A percentile compares a stretch with the other conserved stretches of the same genome.
Evolutionary conservation across 2,329 filamentous ascomycete genomes (phyloP).

Genomic region (Huntiella moniliformis): DNA sequence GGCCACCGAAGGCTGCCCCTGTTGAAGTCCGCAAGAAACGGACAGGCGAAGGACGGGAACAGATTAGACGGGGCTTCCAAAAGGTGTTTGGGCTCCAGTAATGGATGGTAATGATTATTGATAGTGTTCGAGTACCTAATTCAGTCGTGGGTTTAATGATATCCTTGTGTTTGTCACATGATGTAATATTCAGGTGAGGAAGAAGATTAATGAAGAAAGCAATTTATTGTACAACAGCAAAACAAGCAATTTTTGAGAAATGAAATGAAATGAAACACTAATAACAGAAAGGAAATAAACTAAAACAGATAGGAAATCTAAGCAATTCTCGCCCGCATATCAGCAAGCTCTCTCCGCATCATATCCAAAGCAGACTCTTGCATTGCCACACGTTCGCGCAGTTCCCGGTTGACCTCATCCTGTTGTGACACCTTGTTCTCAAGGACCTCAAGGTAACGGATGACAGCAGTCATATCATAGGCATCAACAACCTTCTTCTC

Average conservation of each 20-base stretch:
- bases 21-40: constrained; percentile 23
- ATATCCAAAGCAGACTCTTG: constrained; percentile 2
- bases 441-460: constrained; percentile 5
- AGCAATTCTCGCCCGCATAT: constrained; percentile 4
- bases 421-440: constrained; percentile 6
- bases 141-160: neutral
- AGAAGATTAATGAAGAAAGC: no score
- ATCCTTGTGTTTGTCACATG: neutral
- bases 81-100: constrained; percentile 16
- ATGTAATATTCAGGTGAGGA: no score
- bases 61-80: constrained; percentile 27
- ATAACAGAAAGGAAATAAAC: neutral
- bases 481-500: neutral
- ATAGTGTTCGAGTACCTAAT: neutral
- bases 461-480: constrained; percentile 1
- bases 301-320: neutral
- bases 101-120: neutral
- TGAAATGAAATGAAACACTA: neutral
- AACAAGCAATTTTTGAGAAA: neutral
- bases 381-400: constrained; percentile 2
- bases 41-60: constrained; percentile 20
- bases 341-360: constrained; percentile 8
- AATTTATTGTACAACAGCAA: no score
- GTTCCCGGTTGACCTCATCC: constrained; percentile 6
- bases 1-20: constrained; percentile 51